Conservation (phyloP, 192 early-diverging fungal genomes). For the Coemansia aciculifera region DNA sequence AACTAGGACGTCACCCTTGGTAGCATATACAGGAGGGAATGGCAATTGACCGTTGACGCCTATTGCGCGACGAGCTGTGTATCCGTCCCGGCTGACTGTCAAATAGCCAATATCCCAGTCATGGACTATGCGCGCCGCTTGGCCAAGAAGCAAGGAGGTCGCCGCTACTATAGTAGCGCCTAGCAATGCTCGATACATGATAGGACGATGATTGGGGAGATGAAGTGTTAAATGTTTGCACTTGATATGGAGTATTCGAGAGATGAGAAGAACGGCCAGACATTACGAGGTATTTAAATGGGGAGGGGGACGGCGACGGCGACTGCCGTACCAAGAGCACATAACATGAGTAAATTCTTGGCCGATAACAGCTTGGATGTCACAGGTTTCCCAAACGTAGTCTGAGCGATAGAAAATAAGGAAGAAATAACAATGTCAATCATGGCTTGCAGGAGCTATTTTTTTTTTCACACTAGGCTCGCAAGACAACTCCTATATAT, state of each 20-base stretch:
- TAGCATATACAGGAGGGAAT: conserved; percentile 24
- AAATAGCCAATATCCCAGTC: conserved; percentile 65
- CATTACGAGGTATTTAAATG: not conserved
- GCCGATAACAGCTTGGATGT: not conserved
- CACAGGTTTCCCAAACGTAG: not conserved
- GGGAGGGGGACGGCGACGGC: too few relatives aligned
- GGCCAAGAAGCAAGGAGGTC: not conserved
- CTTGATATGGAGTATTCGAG: not conserved
- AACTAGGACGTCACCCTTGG: conserved; percentile 24
- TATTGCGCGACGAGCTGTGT: conserved; percentile 58
- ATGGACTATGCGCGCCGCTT: conserved; percentile 5
- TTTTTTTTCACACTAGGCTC: not conserved
- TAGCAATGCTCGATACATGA: not conserved
- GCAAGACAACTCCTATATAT: not conserved
- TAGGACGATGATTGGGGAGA: not conserved
- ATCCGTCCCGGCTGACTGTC: conserved; percentile 61
- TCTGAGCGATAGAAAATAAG: not conserved
- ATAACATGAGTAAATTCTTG: not conserved
- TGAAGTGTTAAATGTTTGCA: not conserved
- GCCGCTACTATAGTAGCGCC: not conserved
- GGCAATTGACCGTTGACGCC: conserved; percentile 64
- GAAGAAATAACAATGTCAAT: not conserved
- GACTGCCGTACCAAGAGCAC: not conserved
- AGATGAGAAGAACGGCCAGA: not conserved
- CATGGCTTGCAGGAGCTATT: conserved; percentile 3